phyloP scores from a whole-genome alignment of 805 yeast genomes.

The Candida lessepsii region DNA sequence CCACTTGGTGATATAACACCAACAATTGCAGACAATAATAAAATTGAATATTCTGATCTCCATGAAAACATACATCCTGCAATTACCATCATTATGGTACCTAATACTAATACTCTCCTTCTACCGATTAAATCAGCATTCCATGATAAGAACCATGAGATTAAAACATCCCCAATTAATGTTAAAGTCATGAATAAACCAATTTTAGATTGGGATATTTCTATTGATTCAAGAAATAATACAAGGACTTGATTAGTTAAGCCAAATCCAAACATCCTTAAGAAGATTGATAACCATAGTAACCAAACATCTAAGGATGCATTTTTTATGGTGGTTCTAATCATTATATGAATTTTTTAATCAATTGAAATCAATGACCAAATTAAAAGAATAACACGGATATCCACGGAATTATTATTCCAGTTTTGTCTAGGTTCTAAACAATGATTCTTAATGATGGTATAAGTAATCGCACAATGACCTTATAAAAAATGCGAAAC shows the following conservation, averaged over 20 bases:
- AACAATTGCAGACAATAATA: constrained; percentile 68
- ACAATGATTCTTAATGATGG: no score
- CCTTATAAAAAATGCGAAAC: not conserved
- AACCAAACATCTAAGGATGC: constrained; percentile 55
- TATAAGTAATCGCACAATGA: no score
- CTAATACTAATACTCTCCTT: constrained; percentile 58
- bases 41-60: constrained; percentile 49
- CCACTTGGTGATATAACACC: constrained; percentile 91
- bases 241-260: constrained; percentile 77
- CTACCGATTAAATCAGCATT: constrained; percentile 73
- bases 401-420: not conserved
- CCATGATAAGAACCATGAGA: constrained; percentile 74
- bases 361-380: no score
- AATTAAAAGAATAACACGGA: no score
- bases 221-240: constrained; percentile 56
- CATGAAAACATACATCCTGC: constrained; percentile 68
- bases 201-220: constrained; percentile 54
- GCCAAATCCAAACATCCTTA: constrained; percentile 74
- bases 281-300: constrained; percentile 66
- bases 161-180: constrained; percentile 70
- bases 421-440: no score
- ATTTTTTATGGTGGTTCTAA: constrained; percentile 14
- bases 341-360: constrained; percentile 13
- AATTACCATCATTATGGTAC: constrained; percentile 63
- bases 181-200: constrained; percentile 84